phyloP scores from a whole-genome alignment of 2,329 filamentous ascomycete species.

The Fusarium domesticum region DNA sequence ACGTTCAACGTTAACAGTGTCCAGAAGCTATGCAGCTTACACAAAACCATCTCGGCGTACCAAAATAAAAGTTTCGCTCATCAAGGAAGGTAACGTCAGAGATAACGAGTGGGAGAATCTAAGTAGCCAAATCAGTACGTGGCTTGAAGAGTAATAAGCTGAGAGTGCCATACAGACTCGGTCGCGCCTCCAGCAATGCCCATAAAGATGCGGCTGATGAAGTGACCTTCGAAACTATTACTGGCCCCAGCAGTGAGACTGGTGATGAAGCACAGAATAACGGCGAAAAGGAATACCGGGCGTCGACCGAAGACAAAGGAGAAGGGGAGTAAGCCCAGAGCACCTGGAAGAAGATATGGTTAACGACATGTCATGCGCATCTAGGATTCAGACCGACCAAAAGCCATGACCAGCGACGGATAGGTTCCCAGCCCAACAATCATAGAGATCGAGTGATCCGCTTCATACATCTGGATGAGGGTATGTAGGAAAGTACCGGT shows the following conservation, averaged over 20 bases:
- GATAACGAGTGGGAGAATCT: background rate
- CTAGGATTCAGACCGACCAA: background rate
- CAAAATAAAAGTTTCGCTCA: background rate
- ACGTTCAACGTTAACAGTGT: background rate
- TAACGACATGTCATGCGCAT: background rate
- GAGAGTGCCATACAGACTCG: background rate
- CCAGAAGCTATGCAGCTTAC: background rate
- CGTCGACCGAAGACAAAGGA: conserved; percentile 3
- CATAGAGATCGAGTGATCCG: background rate
- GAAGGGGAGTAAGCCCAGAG: conserved; percentile 1
- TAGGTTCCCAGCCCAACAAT: conserved; percentile 2
- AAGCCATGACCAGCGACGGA: conserved; percentile 3
- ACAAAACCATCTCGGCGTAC: background rate
- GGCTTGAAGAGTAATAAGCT: background rate
- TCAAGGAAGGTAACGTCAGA: background rate
- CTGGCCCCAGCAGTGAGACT: background rate
- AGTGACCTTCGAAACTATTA: background rate
- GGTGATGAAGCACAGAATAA: background rate
- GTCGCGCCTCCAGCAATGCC: background rate
- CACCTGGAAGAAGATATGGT: background rate
- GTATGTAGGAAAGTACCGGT: conserved; percentile 1
- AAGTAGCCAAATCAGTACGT: background rate
- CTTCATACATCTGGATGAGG: conserved; percentile 2
- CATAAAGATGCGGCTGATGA: background rate
- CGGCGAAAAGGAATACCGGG: conserved; percentile 1